phyloP scores from a whole-genome alignment of 1,284 basidiomycete genomes.

The Boletus calvinii region DNA sequence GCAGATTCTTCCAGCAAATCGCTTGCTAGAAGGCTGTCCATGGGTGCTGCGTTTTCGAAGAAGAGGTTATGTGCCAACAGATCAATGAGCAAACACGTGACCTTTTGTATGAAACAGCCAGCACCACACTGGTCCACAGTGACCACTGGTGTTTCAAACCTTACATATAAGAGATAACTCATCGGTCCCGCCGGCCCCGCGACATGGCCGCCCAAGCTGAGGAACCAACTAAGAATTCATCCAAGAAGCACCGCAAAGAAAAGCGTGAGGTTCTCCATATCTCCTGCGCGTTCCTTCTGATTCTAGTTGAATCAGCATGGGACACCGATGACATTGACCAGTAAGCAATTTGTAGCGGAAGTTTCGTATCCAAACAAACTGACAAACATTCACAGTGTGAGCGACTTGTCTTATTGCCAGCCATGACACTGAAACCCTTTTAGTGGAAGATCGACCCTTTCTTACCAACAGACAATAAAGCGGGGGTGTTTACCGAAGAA shows the following conservation, averaged over 20 bases:
- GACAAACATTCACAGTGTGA: conserved; percentile 35
- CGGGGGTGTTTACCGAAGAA: conserved; percentile 88
- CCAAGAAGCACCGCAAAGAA: conserved; percentile 87
- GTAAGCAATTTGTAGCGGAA: conserved; percentile 47
- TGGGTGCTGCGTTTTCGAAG: conserved; percentile 16
- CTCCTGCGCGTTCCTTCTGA: conserved; percentile 8
- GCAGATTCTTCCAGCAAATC: conserved; percentile 20
- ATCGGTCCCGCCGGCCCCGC: neutral
- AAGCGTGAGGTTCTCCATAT: conserved; percentile 64
- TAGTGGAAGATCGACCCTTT: conserved; percentile 92
- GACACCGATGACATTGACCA: conserved; percentile 99
- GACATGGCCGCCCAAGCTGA: conserved; percentile 48
- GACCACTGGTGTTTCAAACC: neutral
- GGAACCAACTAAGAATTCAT: conserved; percentile 64
- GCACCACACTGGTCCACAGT: too few relatives aligned
- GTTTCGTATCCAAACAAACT: conserved; percentile 13
- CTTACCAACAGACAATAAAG: conserved; percentile 71
- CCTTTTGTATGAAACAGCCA: neutral
- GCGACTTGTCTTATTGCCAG: conserved; percentile 6
- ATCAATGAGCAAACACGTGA: conserved; percentile 15
- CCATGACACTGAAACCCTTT: conserved; percentile 13
- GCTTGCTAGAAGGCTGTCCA: conserved; percentile 39
- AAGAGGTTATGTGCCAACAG: neutral
- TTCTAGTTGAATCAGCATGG: conserved; percentile 67
- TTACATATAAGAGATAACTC: neutral